Base-by-base conservation (phyloP, 108 stramenopile species). In the Ochromonas danica region DNA sequence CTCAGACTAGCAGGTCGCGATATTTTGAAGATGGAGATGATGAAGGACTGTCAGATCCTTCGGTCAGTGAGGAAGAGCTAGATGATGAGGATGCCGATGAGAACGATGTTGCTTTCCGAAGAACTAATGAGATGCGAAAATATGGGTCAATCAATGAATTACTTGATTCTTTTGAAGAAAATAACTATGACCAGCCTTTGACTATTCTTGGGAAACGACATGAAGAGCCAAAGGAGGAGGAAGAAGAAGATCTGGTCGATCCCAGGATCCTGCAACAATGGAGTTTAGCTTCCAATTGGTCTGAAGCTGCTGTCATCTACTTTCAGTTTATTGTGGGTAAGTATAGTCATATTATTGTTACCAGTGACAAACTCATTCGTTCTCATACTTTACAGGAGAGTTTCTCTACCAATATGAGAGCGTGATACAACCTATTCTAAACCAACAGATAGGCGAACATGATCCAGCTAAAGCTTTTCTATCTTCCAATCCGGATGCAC, bases 241-340 rank as follows among this genome's bases (percentile, higher is more conserved):
- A n/a, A n/a, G n/a, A n/a, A n/a, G n/a, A n/a, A n/a, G n/a, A n/a
- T n/a, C n/a, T n/a, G n/a, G n/a, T n/a, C n/a, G n/a, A n/a, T n/a
- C n/a, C n/a, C n/a, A n/a, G n/a, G n/a, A n/a, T n/a, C n/a, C n/a
- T 22, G 51, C 51, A 57, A 36, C 63, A 67, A 6, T 67, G 63
- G 63, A 67, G 25, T 25, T 36, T 67, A 25, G 33, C 35, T 6
- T 6, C 63, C 10, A 10, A 67, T 6, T 36, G 3, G 30, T 25
- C 63, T 36, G 30, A 67, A 36, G 63, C 63, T 28, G 63, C 63
- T 25, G 63, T 25, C 3, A 25, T 31, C 14, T 67, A 67, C 31
- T 67, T 67, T 25, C 31, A 67, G 30, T 67, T 67, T 25, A 28
- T 67, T 10, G 31, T 67, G 10, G 45, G 45, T 51, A 51, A 14